Evolutionary conservation across 306 rosid genomes (phyloP).

Genomic region (Cicer chorassanicum): DNA sequence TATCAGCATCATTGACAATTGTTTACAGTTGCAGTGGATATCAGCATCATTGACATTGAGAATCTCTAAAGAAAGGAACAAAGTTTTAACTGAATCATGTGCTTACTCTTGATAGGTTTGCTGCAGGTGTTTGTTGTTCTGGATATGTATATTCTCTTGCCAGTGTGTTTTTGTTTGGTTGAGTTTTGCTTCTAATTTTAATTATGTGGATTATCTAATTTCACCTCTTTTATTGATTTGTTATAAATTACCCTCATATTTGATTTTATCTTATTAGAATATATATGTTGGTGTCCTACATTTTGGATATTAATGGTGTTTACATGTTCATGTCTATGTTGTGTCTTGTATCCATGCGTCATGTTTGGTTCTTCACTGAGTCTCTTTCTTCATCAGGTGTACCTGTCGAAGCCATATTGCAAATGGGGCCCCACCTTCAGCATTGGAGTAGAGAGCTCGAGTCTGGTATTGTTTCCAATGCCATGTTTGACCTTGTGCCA

Average conservation of each 20-base stretch:
- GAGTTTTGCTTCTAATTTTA: not conserved
- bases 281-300: not conserved
- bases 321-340: not conserved
- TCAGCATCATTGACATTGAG: no score
- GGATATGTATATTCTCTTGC: not conserved
- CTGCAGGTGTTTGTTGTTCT: not conserved
- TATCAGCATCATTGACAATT: no score
- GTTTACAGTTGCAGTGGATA: no score
- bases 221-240: not conserved
- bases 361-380: slow-evolving; percentile 14
- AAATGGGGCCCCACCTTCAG: slow-evolving; percentile 58
- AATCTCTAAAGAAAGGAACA: no score
- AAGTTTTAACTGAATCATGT: no score
- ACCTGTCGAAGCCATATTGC: slow-evolving; percentile 57
- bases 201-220: not conserved
- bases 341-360: not conserved
- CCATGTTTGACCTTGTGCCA: slow-evolving; percentile 63
- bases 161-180: not conserved
- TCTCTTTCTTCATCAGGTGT: slow-evolving; percentile 48
- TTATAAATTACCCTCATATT: not conserved
- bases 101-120: not conserved
- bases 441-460: slow-evolving; percentile 74
- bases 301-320: no score
- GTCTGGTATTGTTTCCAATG: slow-evolving; percentile 53
- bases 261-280: not conserved